Percentiles rank a stretch among this genome's conserved stretches.
Conservation (phyloP, 768 basidiomycete species). For the Boletellus emodensis region DNA sequence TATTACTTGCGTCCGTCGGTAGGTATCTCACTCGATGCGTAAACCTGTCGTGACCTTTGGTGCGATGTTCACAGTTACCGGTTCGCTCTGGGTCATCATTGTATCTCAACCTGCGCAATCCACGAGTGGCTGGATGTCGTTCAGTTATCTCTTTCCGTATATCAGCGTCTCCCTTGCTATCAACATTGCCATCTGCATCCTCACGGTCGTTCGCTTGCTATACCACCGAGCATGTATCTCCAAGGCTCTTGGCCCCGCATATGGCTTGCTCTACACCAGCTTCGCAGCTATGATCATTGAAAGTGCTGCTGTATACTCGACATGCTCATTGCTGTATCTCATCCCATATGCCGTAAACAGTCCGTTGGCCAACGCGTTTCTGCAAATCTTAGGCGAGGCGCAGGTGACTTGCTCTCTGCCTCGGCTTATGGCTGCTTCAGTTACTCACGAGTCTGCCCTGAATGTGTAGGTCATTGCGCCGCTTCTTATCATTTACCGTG, state of each 20-base stretch:
- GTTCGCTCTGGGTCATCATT: constrained; percentile 27
- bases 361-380: constrained; percentile 25
- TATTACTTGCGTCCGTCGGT: constrained; percentile 27
- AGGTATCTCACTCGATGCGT: background rate
- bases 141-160: constrained; percentile 31
- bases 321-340: constrained; percentile 31
- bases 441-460: background rate
- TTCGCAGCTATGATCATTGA: constrained; percentile 35
- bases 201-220: constrained; percentile 31
- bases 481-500: constrained; percentile 46
- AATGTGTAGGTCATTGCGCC: constrained; percentile 41
- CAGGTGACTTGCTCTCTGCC: constrained; percentile 17
- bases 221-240: constrained; percentile 26
- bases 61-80: constrained; percentile 18
- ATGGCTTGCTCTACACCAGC: constrained; percentile 28
- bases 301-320: constrained; percentile 33
- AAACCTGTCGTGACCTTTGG: background rate
- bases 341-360: constrained; percentile 23
- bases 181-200: constrained; percentile 29
- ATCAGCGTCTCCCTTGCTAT: constrained; percentile 31
- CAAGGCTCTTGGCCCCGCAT: constrained; percentile 24
- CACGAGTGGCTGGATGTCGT: constrained; percentile 27
- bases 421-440: background rate
- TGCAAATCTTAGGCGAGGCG: constrained; percentile 29
- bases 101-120: constrained; percentile 23